Percentiles rank a stretch among this genome's conserved stretches.
Evolutionary conservation across 192 early-diverging fungal species (phyloP).

Genomic region (Mortierella alpina): DNA sequence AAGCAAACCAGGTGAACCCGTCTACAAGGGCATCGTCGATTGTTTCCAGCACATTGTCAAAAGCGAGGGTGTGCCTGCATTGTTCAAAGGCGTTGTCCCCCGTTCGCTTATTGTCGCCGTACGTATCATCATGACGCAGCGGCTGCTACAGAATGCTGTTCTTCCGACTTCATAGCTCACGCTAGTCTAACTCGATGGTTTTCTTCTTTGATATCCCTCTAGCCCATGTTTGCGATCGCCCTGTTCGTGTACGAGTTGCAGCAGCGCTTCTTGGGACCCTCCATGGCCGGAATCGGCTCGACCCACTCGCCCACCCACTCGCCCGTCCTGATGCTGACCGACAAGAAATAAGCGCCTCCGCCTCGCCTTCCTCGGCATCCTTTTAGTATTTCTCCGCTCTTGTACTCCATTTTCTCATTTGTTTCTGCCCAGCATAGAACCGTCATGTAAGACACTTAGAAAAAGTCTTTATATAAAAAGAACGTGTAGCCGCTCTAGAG

Average conservation of each 20-base stretch:
- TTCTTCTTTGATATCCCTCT: not conserved
- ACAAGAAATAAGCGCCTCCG: slow-evolving; percentile 9
- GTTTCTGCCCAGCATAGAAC: not conserved
- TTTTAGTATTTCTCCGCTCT: not conserved
- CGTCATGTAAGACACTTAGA: not conserved
- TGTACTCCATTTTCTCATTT: not conserved
- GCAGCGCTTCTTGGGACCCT: slow-evolving; percentile 57
- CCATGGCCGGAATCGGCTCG: slow-evolving; percentile 11
- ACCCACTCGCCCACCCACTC: slow-evolving; percentile 9
- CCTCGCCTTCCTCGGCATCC: not conserved
- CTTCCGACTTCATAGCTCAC: too few species aligned
- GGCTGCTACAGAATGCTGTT: not conserved
- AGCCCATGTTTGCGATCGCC: slow-evolving; percentile 70
- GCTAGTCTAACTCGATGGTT: not conserved
- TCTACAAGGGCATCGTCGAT: slow-evolving; percentile 50
- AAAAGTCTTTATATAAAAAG: not conserved
- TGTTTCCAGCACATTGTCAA: slow-evolving; percentile 63
- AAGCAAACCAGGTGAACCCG: slow-evolving; percentile 54
- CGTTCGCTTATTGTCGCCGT: slow-evolving; percentile 63
- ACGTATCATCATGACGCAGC: not conserved
- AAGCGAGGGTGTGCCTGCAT: slow-evolving; percentile 58
- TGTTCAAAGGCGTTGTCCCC: slow-evolving; percentile 71
- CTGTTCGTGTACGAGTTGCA: slow-evolving; percentile 77
- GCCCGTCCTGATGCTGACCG: slow-evolving; percentile 30
- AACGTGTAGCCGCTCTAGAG: not conserved